Percentiles rank a stretch among this genome's conserved stretches.
phyloP scores from a whole-genome alignment of 1,284 basidiomycete genomes.

The Cryptococcus sp. region DNA sequence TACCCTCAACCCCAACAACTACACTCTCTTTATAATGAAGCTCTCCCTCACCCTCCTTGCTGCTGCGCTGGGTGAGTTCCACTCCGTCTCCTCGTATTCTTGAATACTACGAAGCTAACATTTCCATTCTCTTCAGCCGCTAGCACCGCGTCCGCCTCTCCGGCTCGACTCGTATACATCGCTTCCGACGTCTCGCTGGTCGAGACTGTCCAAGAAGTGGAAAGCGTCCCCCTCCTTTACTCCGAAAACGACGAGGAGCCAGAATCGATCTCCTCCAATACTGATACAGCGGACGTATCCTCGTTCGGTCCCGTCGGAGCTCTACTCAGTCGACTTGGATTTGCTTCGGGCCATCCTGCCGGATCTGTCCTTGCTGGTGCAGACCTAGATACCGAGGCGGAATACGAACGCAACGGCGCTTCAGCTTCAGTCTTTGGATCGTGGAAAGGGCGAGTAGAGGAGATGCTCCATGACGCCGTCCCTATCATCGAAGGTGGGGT shows the following conservation, averaged over 20 bases:
- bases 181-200: constrained; percentile 1
- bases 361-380: background rate
- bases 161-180: constrained; percentile 18
- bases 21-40: constrained; percentile 19
- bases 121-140: constrained; percentile 13
- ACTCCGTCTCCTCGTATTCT: background rate
- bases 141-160: constrained; percentile 13
- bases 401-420: background rate
- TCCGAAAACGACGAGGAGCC: background rate
- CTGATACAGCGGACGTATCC: background rate
- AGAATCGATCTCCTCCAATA: too few species aligned
- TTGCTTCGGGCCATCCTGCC: background rate
- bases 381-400: background rate
- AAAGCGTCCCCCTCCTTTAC: background rate
- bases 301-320: background rate
- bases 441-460: constrained; percentile 15
- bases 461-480: constrained; percentile 8
- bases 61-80: constrained; percentile 25
- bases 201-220: constrained; percentile 1
- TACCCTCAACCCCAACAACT: too few species aligned
- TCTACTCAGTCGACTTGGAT: constrained; percentile 1
- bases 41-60: constrained; percentile 20
- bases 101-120: background rate
- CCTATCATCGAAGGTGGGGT: constrained; percentile 25
- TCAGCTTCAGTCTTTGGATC: constrained; percentile 5